phyloP scores from a whole-genome alignment of 2,329 filamentous ascomycete species.

The Calonectria pseudoreteaudii region DNA sequence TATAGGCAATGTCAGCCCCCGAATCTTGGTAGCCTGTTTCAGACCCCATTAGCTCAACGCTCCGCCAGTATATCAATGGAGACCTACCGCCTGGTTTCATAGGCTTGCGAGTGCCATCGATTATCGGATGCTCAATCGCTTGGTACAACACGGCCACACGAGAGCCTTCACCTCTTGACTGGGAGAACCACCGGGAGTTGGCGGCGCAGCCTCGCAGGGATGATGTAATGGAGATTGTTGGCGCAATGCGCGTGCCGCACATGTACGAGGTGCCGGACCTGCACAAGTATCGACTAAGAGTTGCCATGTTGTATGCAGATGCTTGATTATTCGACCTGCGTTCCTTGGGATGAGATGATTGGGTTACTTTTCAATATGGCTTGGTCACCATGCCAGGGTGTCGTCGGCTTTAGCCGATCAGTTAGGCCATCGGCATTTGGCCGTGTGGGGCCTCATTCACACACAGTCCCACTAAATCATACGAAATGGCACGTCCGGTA shows the following conservation, averaged over 20 bases:
- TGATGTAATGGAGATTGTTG: neutral
- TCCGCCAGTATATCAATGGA: neutral
- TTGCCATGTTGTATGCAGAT: neutral
- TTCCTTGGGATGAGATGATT: neutral
- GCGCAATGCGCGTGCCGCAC: neutral
- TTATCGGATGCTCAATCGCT: constrained; percentile 57
- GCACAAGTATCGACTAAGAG: neutral
- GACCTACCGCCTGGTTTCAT: constrained; percentile 55
- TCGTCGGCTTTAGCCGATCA: neutral
- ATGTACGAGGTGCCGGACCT: neutral
- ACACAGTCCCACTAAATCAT: neutral
- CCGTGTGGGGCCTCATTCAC: neutral
- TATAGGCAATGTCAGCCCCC: constrained; percentile 35
- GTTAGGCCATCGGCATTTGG: neutral
- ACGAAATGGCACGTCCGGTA: neutral
- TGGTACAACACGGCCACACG: constrained; percentile 60
- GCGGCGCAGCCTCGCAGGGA: neutral
- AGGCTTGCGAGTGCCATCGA: constrained; percentile 61
- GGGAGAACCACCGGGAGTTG: neutral
- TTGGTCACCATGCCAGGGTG: neutral
- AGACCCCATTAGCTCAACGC: neutral
- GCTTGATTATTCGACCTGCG: neutral
- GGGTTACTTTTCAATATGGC: neutral
- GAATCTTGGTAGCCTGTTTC: constrained; percentile 35
- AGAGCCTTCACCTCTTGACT: neutral